Evolutionary conservation across 192 early-diverging fungal species (phyloP), one percentile per base, ranked within the genome.

Genomic region (Kappamyces sp.): DNA sequence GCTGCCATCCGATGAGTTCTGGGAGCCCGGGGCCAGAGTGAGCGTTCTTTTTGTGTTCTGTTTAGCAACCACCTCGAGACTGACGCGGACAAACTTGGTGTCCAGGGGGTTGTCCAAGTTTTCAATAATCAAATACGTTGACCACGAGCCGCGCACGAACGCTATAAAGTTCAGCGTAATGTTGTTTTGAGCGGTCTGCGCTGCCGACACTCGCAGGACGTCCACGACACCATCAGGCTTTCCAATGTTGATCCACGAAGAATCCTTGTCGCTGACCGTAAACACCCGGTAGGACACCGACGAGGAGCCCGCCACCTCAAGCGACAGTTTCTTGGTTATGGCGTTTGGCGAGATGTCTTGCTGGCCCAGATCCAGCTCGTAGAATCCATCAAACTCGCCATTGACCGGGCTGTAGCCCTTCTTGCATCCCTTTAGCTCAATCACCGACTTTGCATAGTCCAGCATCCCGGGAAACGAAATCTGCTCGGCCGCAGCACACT

Each of bases 331-430:
- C 58, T 84, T 86, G 1, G 73, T 63, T 8, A 84, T 66, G 34
- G 73, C 69, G 1, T 64, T 53, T 1, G 72, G 61, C 1, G 80
- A 80, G 47, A 84, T 65, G 63, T 91, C 88, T 52, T 84, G 84
- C 57, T 88, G 88, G n/a, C 88, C 88, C 31, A 89, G 67, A 71
- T 89, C 81, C 4, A 91, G 70, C 37, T 87, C 86, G 63, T 77
- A 91, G 14, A 88, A 70, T 30, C 84, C 85, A 45, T 80, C 80
- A 4, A 78, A 37, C 6, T 83, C 74, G 3, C 60, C 66, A 22
- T 57, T 54, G 41, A 67, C 69, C 0, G 49, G 9, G 22, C 77
- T 71, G 2, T 54, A 63, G 29, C 87, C 67, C 11, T 81, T 68
- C 58, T 89, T 88, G 55, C 88, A 89, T 2, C 86, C 86, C 15